Evolutionary conservation across 2,329 filamentous ascomycete genomes (phyloP), one percentile per base, ranked within the genome.

Genomic region (Aspergillus pseudonomiae): DNA sequence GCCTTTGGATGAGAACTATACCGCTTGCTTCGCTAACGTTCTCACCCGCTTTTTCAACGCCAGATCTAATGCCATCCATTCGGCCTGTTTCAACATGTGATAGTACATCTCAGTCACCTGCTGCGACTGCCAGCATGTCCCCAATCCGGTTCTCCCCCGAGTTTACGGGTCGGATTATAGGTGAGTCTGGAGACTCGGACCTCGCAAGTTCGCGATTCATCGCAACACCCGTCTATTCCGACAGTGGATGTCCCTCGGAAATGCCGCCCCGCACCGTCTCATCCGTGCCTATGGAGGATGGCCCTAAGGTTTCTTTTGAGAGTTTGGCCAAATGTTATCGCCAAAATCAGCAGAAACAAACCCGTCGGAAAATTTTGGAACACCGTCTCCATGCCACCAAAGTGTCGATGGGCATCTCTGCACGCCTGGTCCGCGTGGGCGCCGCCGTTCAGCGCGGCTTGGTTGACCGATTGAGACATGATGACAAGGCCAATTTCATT

Each of bases 401-500:
- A 65, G 74, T 79, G 32, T 80, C 79, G 34, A 76, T 82, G 59
- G 79, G 78, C 45, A 68, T 82, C 39, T 80, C 79, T 46, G 72
- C 78, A 56, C 78, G 81, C 39, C 71, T 82, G 63, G 68, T 79
- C 61, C 78, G 80, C 53, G 73, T 81, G 62, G 76, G 77, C 30
- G 73, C 75, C 36, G 76, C 76, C 59, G 73, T 79, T 30, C 80
- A 82, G 65, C 78, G 77, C 57, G 80, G 80, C 43, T 71, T 83
- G 28, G 79, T 82, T 41, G 80, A 82, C 67, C 76, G 77, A 55
- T 75, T 81, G 60, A 80, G 77, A 65, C 75, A 81, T 69, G 78
- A 79, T 63, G 80, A 83, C 71, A 80, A 81, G 65, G 68, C 73
- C 65, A 79, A 73, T 64, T 83, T 83, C 63, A 75, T 79, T 61